Percentiles rank a stretch among this genome's conserved stretches.
These are phyloP conservation scores for Plantago coronopus DNA, from an alignment of 305 asterid species.

Conservation along the genomic window DNA sequence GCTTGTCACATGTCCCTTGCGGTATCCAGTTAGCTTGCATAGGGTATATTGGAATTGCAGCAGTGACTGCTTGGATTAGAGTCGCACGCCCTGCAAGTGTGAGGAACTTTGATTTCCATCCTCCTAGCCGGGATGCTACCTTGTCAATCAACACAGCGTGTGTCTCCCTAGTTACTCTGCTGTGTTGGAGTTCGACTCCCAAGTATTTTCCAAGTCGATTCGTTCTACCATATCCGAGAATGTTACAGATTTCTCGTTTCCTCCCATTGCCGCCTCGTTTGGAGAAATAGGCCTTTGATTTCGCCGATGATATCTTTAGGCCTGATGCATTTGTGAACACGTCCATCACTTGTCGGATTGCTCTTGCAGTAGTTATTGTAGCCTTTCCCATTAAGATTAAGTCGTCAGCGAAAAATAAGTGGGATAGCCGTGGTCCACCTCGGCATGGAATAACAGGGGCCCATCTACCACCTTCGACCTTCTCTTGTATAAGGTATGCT, in stretches of 20 bases:
- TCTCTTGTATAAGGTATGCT: neutral
- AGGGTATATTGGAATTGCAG: too few relatives aligned
- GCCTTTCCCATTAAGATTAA: neutral
- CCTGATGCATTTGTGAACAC: neutral
- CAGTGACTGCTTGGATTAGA: too few relatives aligned
- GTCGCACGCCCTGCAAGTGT: too few relatives aligned
- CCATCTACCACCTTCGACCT: neutral
- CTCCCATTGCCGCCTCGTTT: neutral
- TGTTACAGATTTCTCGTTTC: neutral
- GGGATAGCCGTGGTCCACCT: neutral
- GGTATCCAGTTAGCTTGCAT: too few relatives aligned
- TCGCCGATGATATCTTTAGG: neutral
- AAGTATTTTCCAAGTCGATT: too few relatives aligned
- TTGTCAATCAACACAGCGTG: too few relatives aligned
- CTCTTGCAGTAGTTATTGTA: neutral
- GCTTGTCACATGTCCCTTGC: too few relatives aligned
- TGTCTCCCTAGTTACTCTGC: too few relatives aligned
- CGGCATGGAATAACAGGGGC: neutral
- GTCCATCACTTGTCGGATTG: neutral
- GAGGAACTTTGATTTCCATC: too few relatives aligned
- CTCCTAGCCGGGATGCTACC: too few relatives aligned
- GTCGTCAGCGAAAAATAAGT: neutral
- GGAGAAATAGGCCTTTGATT: neutral
- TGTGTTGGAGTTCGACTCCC: too few relatives aligned
- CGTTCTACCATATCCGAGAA: too few relatives aligned